Evolutionary conservation across 176 grass and related monocot species (phyloP).

Genomic region (Triticum timopheevii): DNA sequence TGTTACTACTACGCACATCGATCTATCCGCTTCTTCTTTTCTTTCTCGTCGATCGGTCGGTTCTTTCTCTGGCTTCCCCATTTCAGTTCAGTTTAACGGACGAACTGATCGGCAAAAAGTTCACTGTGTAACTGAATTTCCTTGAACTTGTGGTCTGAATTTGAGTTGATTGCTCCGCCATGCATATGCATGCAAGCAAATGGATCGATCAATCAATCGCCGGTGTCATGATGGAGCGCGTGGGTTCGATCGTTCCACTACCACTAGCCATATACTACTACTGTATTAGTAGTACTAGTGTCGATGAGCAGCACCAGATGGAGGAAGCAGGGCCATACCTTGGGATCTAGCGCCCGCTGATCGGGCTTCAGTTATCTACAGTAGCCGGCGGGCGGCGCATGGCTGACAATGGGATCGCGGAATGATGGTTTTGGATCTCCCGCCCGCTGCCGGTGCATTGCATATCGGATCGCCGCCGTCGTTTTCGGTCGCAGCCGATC

Average conservation of each 20-base stretch:
- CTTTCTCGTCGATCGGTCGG: neutral
- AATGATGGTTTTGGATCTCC: neutral
- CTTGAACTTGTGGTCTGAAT: neutral
- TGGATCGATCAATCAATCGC: neutral
- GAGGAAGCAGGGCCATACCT: slow-evolving; percentile 32
- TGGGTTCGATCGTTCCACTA: slow-evolving; percentile 1
- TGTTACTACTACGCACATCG: neutral
- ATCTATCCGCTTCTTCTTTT: neutral
- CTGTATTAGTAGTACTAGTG: neutral
- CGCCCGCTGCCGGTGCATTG: neutral
- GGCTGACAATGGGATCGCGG: neutral
- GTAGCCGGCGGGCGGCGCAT: neutral
- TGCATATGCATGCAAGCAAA: neutral
- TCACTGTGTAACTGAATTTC: neutral
- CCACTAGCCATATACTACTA: neutral
- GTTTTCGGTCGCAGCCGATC: neutral
- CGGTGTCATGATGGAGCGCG: slow-evolving; percentile 16
- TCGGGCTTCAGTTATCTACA: neutral
- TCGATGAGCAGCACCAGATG: neutral
- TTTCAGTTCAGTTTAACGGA: neutral
- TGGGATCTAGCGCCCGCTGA: slow-evolving; percentile 19
- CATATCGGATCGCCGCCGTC: neutral
- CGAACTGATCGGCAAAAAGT: neutral
- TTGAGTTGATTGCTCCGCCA: neutral
- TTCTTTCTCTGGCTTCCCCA: neutral